Conservation (phyloP, 164 flowering plant species). For the Tinospora cordifolia region DNA sequence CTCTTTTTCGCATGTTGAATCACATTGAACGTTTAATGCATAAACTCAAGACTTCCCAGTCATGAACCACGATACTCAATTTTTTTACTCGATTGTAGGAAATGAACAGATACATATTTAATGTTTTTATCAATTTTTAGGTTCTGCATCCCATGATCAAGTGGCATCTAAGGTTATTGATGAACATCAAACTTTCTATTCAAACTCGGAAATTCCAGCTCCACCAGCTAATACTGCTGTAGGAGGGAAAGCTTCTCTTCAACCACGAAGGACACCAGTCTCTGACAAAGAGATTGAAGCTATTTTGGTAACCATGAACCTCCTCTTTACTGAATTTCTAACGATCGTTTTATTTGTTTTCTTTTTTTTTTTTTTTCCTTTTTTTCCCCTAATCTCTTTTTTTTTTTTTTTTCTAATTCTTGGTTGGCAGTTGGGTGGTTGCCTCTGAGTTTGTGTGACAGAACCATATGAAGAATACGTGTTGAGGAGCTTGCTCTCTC, state of each 20-base stretch:
- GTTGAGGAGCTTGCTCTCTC: not conserved
- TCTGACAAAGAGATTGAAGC: conserved; percentile 75
- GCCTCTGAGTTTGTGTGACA: conserved; percentile 31
- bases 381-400: not conserved
- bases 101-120: not conserved
- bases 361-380: not conserved
- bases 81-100: not conserved
- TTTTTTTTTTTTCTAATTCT: not conserved
- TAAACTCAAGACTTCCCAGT: too few species aligned
- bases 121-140: conserved; percentile 9
- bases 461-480: not conserved
- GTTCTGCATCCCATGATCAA: conserved; percentile 15
- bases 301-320: conserved; percentile 48
- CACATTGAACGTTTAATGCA: too few species aligned
- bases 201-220: conserved; percentile 29
- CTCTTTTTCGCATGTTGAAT: too few species aligned
- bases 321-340: not conserved
- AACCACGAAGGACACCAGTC: conserved; percentile 72
- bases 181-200: conserved; percentile 27
- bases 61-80: too few species aligned
- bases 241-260: conserved; percentile 85
- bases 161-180: conserved; percentile 16
- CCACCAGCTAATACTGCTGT: conserved; percentile 27
- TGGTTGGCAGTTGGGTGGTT: conserved; percentile 66
- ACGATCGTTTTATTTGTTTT: not conserved